Conservation (phyloP, 2,329 filamentous ascomycete genomes). For the Fusarium sp. region DNA sequence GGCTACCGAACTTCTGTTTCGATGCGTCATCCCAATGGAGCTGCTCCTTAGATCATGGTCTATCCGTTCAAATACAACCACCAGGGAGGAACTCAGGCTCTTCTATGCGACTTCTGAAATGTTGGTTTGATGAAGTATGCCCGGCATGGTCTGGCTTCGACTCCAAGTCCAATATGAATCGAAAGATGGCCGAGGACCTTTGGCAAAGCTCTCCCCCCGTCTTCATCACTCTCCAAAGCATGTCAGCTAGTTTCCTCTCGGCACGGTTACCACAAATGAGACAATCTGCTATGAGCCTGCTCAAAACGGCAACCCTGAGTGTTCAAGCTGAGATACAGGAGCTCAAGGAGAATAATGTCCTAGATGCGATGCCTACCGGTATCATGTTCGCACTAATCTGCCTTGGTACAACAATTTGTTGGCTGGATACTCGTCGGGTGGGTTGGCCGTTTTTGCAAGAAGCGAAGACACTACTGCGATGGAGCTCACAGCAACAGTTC, state of each 20-base stretch:
- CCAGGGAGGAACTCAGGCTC: fast-evolving
- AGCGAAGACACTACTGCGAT: background rate
- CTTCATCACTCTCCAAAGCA: background rate
- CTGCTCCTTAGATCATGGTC: fast-evolving
- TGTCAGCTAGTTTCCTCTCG: background rate
- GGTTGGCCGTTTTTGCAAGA: background rate
- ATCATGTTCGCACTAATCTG: background rate
- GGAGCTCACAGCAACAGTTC: background rate
- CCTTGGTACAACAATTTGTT: background rate
- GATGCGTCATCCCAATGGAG: fast-evolving
- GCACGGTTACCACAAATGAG: background rate
- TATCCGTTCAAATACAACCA: fast-evolving
- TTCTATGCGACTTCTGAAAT: background rate
- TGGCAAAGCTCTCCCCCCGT: background rate
- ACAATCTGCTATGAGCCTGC: background rate
- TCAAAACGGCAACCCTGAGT: background rate
- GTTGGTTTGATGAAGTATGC: background rate
- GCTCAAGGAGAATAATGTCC: background rate
- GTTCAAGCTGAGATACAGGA: background rate
- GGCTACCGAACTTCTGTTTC: background rate
- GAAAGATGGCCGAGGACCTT: background rate
- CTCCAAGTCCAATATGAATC: background rate
- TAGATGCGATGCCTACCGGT: fast-evolving
- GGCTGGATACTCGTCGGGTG: background rate
- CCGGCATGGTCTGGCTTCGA: background rate